Base-by-base conservation (phyloP, 768 basidiomycete species). In the Mycena capillaripes region DNA sequence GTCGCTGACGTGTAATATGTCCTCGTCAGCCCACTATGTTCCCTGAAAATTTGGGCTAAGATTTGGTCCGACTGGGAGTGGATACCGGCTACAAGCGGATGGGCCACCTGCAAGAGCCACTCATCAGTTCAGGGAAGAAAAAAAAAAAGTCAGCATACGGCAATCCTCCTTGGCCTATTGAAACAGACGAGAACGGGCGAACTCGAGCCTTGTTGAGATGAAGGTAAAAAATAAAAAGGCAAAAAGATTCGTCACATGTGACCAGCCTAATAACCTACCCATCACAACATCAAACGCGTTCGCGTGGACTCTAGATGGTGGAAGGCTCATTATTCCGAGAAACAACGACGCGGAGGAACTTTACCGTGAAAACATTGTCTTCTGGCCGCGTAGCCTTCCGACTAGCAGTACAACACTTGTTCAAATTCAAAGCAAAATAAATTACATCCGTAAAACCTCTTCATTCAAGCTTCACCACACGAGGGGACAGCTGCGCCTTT, bases 51-150 rank as follows among this genome's bases (percentile, higher is more conserved):
- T 42, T 52, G 19, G 5, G 58, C 66, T 29, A 68, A 25, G 48
- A 61, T 53, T 23, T 68, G 36, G 21, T 60, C 58, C 21, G 66
- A 36, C 36, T 66, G 65, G 44, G 55, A 57, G 44, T 57, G 53
- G n/a, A 57, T 44, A 32, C 63, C 63, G 36, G 32, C 29, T 29
- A 65, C 25, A 23, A 65, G 32, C 29, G 6, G 32, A 63, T 40
- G 53, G 8, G 53, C 27, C 61, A 52, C 48, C 29, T 61, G 34
- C 11, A 7, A 4, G 60, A 32, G 55, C 55, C 55, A 56, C 55
- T n/a, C n/a, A 27, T 30, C 27, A 44, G 44, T 36, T 2, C 9
- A 21, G 17, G 27, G 25, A 42, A 30, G 27, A 44, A 21, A 19
- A 11, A 9, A 60, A 44, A 17, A 19, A 6, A 23, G n/a, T n/a